phyloP scores from a whole-genome alignment of 2,329 filamentous ascomycete species.

The Ophiostoma himal-ulmi region DNA sequence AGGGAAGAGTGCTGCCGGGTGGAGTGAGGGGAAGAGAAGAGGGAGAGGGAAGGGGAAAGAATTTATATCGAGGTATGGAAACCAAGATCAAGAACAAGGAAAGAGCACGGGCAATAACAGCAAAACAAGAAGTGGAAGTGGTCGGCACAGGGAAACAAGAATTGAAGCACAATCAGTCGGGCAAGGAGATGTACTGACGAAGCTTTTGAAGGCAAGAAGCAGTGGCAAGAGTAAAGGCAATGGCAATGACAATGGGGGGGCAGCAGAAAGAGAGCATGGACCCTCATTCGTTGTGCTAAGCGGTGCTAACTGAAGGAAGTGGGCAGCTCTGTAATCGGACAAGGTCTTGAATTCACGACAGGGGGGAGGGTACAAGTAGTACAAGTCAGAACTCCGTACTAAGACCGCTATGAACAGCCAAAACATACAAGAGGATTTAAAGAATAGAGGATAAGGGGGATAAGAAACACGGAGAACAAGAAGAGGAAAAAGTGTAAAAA shows the following conservation, averaged over 20 bases:
- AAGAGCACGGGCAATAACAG: not conserved
- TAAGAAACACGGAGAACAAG: conserved; percentile 2
- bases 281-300: not conserved
- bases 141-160: not conserved
- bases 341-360: conserved; percentile 5
- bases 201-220: conserved; percentile 2
- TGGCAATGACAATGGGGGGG: not conserved
- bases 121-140: not conserved
- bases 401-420: conserved; percentile 6
- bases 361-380: conserved; percentile 2
- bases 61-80: not conserved
- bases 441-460: not conserved
- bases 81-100: not conserved
- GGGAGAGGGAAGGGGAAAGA: not conserved
- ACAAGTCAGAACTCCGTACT: conserved; percentile 9
- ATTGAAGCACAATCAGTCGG: not conserved
- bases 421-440: conserved; percentile 1
- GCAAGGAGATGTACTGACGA: not conserved
- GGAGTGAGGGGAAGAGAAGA: not conserved
- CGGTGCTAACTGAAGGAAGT: not conserved
- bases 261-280: conserved; percentile 9
- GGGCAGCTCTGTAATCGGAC: conserved; percentile 18
- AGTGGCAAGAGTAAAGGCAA: not conserved
- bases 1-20: not conserved
- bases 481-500: not conserved